phyloP scores from a whole-genome alignment of 78 protist genomes.

The Dictyostelium intermedium region DNA sequence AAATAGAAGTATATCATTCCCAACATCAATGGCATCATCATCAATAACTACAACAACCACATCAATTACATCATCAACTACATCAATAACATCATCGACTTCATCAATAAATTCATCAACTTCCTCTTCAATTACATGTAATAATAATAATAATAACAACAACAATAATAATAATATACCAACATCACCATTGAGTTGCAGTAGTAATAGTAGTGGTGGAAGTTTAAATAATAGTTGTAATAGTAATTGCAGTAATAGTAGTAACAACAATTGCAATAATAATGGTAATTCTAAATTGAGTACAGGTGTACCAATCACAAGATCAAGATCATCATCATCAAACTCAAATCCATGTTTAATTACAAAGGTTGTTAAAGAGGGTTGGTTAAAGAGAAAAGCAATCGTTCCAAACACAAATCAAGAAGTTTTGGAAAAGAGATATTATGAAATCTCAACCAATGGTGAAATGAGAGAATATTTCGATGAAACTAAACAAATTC shows the following conservation, averaged over 20 bases:
- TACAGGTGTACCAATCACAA: slow-evolving; percentile 37
- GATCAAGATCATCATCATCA: slow-evolving; percentile 71
- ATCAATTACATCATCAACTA: neutral
- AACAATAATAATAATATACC: neutral
- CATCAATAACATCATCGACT: slow-evolving; percentile 14
- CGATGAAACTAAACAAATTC: slow-evolving; percentile 46
- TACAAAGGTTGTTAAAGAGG: slow-evolving; percentile 23
- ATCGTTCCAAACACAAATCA: neutral
- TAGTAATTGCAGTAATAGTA: neutral
- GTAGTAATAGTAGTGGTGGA: neutral
- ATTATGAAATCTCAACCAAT: slow-evolving; percentile 13
- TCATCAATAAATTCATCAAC: neutral
- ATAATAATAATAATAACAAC: neutral
- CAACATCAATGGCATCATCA: slow-evolving; percentile 19
- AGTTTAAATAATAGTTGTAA: neutral
- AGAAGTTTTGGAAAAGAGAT: slow-evolving; percentile 13
- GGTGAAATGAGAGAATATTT: slow-evolving; percentile 44
- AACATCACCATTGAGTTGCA: neutral
- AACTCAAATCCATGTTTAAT: slow-evolving; percentile 45
- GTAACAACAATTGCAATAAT: neutral
- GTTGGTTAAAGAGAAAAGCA: slow-evolving; percentile 54
- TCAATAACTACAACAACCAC: neutral
- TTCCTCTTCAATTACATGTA: neutral
- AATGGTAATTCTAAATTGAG: neutral
- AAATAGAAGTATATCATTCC: slow-evolving; percentile 70